A percentile compares a stretch with the other conserved stretches of the same genome.
These are phyloP conservation scores for Debaryomycetaceae sp. DNA, from an alignment of 1,139 yeast genomes.

Conservation along the genomic window DNA sequence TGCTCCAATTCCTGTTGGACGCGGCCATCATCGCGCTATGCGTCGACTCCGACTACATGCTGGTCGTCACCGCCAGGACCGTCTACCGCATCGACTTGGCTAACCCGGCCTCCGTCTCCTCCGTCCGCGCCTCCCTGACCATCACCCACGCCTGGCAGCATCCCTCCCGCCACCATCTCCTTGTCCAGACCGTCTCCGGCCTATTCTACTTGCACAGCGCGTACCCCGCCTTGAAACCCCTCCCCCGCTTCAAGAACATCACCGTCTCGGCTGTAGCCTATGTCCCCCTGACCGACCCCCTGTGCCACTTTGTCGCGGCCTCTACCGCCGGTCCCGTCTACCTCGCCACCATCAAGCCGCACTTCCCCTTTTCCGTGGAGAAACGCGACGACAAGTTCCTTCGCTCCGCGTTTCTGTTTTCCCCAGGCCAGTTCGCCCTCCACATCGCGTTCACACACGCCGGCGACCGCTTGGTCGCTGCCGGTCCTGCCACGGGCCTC, in stretches of 20 bases:
- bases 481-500: constrained; percentile 16
- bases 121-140: constrained; percentile 10
- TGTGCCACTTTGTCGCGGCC: constrained; percentile 5
- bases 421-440: constrained; percentile 4
- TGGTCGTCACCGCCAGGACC: constrained; percentile 12
- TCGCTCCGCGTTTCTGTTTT: constrained; percentile 16
- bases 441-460: constrained; percentile 6
- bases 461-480: constrained; percentile 3
- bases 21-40: constrained; percentile 12
- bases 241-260: constrained; percentile 23
- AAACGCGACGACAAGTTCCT: constrained; percentile 29
- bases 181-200: constrained; percentile 16
- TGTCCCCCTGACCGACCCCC: constrained; percentile 1
- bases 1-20: constrained; percentile 28
- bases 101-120: constrained; percentile 26
- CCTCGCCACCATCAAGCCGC: constrained; percentile 17
- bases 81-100: constrained; percentile 25
- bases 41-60: constrained; percentile 23
- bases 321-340: constrained; percentile 19
- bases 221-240: constrained; percentile 21
- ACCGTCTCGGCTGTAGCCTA: constrained; percentile 16
- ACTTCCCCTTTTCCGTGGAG: constrained; percentile 11
- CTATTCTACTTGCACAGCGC: constrained; percentile 21
- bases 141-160: constrained; percentile 29
- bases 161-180: constrained; percentile 26